Base-by-base conservation (phyloP, 192 early-diverging fungal genomes). In the Funneliformis geosporum region DNA sequence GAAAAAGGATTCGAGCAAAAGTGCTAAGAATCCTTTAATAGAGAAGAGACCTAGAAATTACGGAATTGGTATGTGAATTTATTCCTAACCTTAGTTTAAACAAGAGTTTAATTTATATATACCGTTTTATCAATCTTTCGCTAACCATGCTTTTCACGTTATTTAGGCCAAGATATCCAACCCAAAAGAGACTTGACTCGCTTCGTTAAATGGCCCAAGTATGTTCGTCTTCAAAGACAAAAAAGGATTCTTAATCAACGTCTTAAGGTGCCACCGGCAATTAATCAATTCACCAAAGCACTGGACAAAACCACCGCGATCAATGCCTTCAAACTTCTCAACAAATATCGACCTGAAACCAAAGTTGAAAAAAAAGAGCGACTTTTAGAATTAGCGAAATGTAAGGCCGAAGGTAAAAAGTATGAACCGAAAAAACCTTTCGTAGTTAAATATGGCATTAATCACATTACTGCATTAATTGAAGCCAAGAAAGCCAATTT, bases 281-380 rank as follows among this genome's bases (percentile, higher is more conserved):
- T 99, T 91, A 97, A 98, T 94, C 98, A 99, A 92, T 99, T 99
- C 94, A 93, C 95, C 84, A 92, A 96, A 88, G 92, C 93, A 73
- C 87, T 97, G 80, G 98, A 99, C 92, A 96, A 96, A 92, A 98
- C 97, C 94, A 97, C 95, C 83, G 97, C 98, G 83, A 95, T 94
- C 82, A 93, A 97, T 90, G 89, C 97, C 82, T 98, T 99, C 95
- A 96, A 96, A 91, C 93, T 99, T 83, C 88, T 94, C 75, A 87
- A 94, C 94, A 99, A 99, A 95, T 98, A 98, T 95, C 96, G 97
- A 84, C 97, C 98, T 75, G 98, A 99, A 91, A 95, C 95, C 88
- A 93, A 93, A 88, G 84, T 90, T 80, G 95, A 99, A 89, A 99
- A 99, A 94, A 94, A 94, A 89, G 83, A 90, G 73, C 98, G 98